A percentile compares a stretch with the other conserved stretches of the same genome.
Evolutionary conservation across 345 rosid species (phyloP).

Genomic region (Citrus glauca): DNA sequence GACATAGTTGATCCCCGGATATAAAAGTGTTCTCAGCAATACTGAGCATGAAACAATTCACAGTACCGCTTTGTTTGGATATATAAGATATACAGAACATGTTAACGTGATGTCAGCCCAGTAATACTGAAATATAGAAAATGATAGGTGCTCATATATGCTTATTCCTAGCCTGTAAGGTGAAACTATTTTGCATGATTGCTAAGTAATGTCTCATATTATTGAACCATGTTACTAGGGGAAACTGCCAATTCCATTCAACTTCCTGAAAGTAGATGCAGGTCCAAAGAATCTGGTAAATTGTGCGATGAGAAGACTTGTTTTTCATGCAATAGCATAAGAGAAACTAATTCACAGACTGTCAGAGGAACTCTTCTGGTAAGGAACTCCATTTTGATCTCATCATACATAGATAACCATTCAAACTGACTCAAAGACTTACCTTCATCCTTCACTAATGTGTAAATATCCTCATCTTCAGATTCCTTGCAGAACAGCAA

Average conservation of each 20-base stretch:
- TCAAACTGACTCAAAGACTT: not conserved
- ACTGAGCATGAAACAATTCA: not conserved
- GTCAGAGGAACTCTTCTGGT: constrained; percentile 92
- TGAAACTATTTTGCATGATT: not conserved
- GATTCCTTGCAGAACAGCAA: constrained; percentile 96
- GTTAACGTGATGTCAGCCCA: not conserved
- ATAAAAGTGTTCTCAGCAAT: not conserved
- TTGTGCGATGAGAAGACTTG: constrained; percentile 68
- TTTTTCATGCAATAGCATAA: constrained; percentile 62
- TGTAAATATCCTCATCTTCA: constrained; percentile 24
- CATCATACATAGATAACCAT: constrained; percentile 1
- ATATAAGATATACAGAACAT: not conserved
- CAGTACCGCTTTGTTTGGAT: not conserved
- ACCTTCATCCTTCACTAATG: constrained; percentile 20
- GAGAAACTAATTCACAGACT: constrained; percentile 66
- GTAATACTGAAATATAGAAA: not conserved
- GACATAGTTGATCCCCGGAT: not conserved
- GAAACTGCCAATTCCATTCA: constrained; percentile 78
- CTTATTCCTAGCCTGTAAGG: not conserved
- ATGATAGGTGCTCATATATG: not conserved
- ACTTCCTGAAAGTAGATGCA: constrained; percentile 52
- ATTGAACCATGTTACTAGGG: constrained; percentile 37
- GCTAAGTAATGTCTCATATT: not conserved
- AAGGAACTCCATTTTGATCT: constrained; percentile 21
- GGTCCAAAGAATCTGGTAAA: constrained; percentile 41